Conservation (phyloP, 768 basidiomycete genomes). For the Termitomyces sp. region DNA sequence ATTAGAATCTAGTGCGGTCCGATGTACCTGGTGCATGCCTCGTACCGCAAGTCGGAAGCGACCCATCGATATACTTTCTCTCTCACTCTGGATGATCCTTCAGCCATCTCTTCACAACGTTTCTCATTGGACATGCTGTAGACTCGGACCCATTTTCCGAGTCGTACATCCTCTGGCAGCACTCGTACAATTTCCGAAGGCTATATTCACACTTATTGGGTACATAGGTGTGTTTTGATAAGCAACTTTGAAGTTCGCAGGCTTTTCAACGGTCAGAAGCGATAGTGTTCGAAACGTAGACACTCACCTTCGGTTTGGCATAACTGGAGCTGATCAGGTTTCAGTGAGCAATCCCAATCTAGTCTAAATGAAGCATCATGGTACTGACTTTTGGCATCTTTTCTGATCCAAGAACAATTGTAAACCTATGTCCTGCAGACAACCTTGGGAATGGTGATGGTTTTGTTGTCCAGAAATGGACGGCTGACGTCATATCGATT, state of each 20-base stretch:
- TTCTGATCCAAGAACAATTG: neutral
- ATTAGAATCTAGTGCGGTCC: no score
- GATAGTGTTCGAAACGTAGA: neutral
- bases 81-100: conserved; percentile 6
- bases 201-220: conserved; percentile 11
- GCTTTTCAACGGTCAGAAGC: neutral
- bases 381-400: neutral
- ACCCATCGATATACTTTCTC: neutral
- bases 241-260: conserved; percentile 14
- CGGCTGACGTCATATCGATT: neutral
- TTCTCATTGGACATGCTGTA: conserved; percentile 13
- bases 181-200: conserved; percentile 12
- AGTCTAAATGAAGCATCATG: neutral
- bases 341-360: neutral
- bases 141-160: neutral
- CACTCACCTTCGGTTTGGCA: neutral
- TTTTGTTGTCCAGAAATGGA: neutral
- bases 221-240: conserved; percentile 10
- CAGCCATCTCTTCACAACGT: conserved; percentile 12
- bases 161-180: conserved; percentile 14
- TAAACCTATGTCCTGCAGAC: neutral
- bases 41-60: neutral
- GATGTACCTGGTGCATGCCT: neutral
- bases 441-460: neutral
- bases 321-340: neutral